These are phyloP conservation scores for Pichia ethanolica DNA, from an alignment of 805 yeast genomes.

Conservation along the genomic window DNA sequence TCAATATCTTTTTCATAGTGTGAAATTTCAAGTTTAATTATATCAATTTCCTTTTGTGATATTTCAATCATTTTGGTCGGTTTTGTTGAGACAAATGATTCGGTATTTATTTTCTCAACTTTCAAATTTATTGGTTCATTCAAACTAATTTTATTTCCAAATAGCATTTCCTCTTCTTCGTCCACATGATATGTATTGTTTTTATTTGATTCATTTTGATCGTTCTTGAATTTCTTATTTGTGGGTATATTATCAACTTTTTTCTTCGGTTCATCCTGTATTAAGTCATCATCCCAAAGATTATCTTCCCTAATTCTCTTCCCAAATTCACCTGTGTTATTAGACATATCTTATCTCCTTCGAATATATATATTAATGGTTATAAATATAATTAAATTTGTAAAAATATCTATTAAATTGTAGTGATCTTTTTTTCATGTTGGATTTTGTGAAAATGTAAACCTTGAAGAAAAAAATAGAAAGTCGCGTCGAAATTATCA, in stretches of 20 bases:
- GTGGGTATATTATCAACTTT: not conserved
- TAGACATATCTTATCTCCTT: not conserved
- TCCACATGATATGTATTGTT: no score
- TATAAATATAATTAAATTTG: not conserved
- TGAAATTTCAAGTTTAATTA: constrained; percentile 40
- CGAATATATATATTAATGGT: no score
- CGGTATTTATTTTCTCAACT: not conserved
- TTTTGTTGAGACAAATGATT: constrained; percentile 3
- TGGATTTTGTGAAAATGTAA: no score
- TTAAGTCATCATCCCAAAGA: constrained; percentile 1
- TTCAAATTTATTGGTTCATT: constrained; percentile 10
- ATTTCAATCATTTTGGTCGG: constrained; percentile 44
- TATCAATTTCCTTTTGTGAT: constrained; percentile 35
- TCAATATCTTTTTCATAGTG: constrained; percentile 43
- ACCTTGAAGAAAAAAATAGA: no score
- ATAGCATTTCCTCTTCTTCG: not conserved
- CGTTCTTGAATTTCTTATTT: not conserved
- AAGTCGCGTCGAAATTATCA: no score
- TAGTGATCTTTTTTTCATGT: no score
- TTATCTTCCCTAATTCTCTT: not conserved
- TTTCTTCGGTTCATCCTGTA: not conserved
- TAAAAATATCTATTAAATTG: no score
- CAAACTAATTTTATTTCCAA: constrained; percentile 5
- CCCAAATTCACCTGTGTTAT: not conserved
- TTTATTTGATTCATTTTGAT: no score